These are phyloP conservation scores for Penicillium fimorum DNA, from an alignment of 495 filamentous ascomycete genomes.

Conservation along the genomic window DNA sequence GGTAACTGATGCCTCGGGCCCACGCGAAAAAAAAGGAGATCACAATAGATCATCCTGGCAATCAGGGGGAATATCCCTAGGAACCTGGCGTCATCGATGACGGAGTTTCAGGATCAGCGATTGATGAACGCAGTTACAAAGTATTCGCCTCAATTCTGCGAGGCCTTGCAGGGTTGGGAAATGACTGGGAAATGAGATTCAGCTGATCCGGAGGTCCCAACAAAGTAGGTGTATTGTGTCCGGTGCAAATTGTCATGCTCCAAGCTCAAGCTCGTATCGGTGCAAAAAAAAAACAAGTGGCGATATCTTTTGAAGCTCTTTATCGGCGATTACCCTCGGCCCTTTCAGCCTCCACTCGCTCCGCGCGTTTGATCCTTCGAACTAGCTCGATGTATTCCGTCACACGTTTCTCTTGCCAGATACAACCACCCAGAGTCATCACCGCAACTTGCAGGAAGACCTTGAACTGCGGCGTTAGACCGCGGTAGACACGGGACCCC, in stretches of 20 bases:
- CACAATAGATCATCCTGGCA: constrained; percentile 21
- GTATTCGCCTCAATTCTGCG: neutral
- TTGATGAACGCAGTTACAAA: neutral
- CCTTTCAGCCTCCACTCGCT: constrained; percentile 59
- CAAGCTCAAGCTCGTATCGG: neutral
- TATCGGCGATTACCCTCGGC: constrained; percentile 34
- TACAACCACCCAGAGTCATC: constrained; percentile 81
- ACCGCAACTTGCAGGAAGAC: constrained; percentile 84
- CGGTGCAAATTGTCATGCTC: neutral
- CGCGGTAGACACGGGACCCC: constrained; percentile 70
- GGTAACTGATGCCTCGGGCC: constrained; percentile 15
- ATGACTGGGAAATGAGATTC: neutral
- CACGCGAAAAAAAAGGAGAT: constrained; percentile 18
- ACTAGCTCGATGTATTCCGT: constrained; percentile 58
- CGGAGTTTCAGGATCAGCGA: constrained; percentile 1
- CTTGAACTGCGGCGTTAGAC: constrained; percentile 87
- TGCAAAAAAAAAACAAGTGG: neutral
- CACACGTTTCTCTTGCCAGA: constrained; percentile 77
- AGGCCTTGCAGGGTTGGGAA: neutral
- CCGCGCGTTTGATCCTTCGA: constrained; percentile 59
- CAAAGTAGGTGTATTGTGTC: neutral
- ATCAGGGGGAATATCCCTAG: constrained; percentile 14
- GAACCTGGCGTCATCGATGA: constrained; percentile 10
- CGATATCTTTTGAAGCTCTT: neutral
- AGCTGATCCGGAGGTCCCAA: neutral